Base-by-base conservation (phyloP, 2,329 filamentous ascomycete species). In the Trichoderma polysporum region DNA sequence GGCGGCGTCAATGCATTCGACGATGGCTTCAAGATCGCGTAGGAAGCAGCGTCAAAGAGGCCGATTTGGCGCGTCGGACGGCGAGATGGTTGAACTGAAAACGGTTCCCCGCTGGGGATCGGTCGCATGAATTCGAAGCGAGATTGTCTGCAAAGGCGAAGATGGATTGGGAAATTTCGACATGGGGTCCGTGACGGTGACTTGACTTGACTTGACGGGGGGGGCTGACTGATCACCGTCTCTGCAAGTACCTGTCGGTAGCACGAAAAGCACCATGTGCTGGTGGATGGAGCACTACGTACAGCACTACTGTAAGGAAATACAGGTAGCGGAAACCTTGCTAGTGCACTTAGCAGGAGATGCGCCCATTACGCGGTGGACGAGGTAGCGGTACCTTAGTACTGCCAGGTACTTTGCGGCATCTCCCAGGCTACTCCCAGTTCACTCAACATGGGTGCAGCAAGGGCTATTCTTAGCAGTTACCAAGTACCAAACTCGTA, bases 1-100 rank as follows among this genome's bases (percentile, higher is more conserved):
- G 61, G 49, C 37, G 53, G 41, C 53, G 39, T 66, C 64, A 62
- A 66, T 52, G 64, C 64, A 66, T 66, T 62, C 64, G 64, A 66
- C 35, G 57, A 61, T 53, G 61, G 50, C 61, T 37, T 45, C 27
- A 31, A 33, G 37, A 25, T 27, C 56, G 56, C 56, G 56, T 45
- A 47, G n/a, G 56, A 59, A 22, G 22, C 62, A 52, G 53, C 17
- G 33, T 49, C 17, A 39, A 39, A 25, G 17, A 47, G 52, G 39
- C 50, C 50, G 61, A 33, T 50, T 66, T 57, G 62, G 53, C 53
- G 62, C 62, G 62, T 58, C 62, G 53, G n/a, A 50, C 25, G 53
- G 62, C 31, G 39, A 58, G 41, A 50, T 52, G 53, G 41, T 59
- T 59, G 22, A 33, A 19, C 39, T n/a, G 9, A 33, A 66, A 37